Evolutionary conservation across 441 rosid genomes (phyloP), one percentile per base, ranked within the genome.

Genomic region (Sinapis alba): DNA sequence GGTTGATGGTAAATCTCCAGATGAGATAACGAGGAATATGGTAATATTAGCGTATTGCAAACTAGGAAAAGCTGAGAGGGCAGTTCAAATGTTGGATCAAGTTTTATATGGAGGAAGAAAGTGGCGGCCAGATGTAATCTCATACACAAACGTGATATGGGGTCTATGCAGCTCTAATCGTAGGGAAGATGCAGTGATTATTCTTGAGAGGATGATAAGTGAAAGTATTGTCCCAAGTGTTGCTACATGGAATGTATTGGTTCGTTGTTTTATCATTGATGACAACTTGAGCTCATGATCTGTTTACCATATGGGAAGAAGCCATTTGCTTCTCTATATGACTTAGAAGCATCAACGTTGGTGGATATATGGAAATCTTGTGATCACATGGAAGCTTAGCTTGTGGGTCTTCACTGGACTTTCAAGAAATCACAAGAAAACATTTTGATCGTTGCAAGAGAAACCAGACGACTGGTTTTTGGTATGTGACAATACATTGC

Each of bases 201-300:
- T 82, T 79, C 79, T 88, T 59, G 81, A 82, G 62, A 88, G 78
- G 81, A 87, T 88, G 96, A 41, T 86, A 57, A 78, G 66, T 20
- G 79, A 78, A 71, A 84, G 89, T 54, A 72, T 88, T 68, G 74
- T 38, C 67, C 96, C 97, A 21, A 89, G 85, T 82, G 34, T 74
- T 28, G 90, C 85, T 72, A 85, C 90, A 28, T 94, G 99, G 99
- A 87, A 88, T 85, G 85, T 88, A 36, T 73, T 88, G 58, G 89
- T 90, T 74, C 83, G 79, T 24, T 77, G 84, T 73, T 87, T 88
- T 20, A 62, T 82, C 60, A 45, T 85, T 57, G 88, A 89, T 69
- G 85, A 81, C 73, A 85, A 84, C 65, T 56, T 83, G 74, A 76
- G 75, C 63, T 16, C 56, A 28, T 67, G 67, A 61, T 67, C 28